phyloP scores from a whole-genome alignment of 495 filamentous ascomycete species.

The Hypoxylon intermedium region DNA sequence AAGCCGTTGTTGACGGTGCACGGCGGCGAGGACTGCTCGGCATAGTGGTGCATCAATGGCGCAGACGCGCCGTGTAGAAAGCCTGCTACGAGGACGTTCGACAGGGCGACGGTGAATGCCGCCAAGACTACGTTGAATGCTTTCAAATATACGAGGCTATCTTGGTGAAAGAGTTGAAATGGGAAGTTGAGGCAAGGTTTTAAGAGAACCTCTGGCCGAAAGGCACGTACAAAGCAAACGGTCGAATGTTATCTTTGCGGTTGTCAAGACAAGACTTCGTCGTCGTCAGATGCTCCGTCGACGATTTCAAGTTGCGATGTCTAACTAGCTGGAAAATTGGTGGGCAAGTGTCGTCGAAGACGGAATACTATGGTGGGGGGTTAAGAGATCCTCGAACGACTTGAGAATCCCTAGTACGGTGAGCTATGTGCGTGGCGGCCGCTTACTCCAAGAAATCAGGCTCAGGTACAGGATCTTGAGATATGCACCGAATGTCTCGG shows the following conservation, averaged over 20 bases:
- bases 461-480: conserved; percentile 35
- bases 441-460: conserved; percentile 16
- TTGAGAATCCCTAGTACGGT: conserved; percentile 16
- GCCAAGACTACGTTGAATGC: conserved; percentile 41
- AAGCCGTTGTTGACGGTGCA: conserved; percentile 44
- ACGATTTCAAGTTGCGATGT: background rate
- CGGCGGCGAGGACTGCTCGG: conserved; percentile 44
- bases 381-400: conserved; percentile 9
- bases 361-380: conserved; percentile 17
- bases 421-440: conserved; percentile 24
- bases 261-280: conserved; percentile 1
- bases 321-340: conserved; percentile 1
- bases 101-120: conserved; percentile 40
- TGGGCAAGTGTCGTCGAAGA: conserved; percentile 19
- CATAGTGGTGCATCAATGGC: conserved; percentile 40
- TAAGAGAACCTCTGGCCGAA: conserved; percentile 2
- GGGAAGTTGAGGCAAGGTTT: background rate
- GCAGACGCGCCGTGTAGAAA: conserved; percentile 42
- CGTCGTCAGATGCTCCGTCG: conserved; percentile 5
- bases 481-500: conserved; percentile 35
- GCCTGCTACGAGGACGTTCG: conserved; percentile 44
- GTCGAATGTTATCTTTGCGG: conserved; percentile 7
- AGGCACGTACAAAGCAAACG: background rate
- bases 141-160: conserved; percentile 22
- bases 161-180: background rate